A percentile compares a stretch with the other conserved stretches of the same genome.
Evolutionary conservation across 352 stramenopile genomes (phyloP).

Genomic region (Globisporangium takayamanum): DNA sequence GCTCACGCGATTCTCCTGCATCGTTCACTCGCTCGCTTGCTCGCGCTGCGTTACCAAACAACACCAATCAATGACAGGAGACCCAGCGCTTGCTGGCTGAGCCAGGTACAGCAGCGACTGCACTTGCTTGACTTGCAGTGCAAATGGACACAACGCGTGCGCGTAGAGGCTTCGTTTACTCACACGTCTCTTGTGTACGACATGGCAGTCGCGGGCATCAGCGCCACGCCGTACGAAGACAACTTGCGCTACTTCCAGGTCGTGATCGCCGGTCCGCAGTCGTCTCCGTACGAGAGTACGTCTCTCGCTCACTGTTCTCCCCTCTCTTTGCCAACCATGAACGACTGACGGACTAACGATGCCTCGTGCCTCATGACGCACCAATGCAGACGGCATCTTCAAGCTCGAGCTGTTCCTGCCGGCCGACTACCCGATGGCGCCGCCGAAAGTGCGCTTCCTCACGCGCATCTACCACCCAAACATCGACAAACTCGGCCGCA

Average conservation of each 20-base stretch:
- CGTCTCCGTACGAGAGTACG: slow-evolving; percentile 94
- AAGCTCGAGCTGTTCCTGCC: slow-evolving; percentile 97
- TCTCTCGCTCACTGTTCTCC: slow-evolving; percentile 10
- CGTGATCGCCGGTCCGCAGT: slow-evolving; percentile 93
- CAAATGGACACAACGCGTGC: too few species aligned
- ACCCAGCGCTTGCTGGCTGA: slow-evolving; percentile 94
- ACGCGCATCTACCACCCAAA: slow-evolving; percentile 99
- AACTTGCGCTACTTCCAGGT: slow-evolving; percentile 98
- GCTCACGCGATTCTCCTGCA: background rate
- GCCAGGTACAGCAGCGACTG: slow-evolving; percentile 43
- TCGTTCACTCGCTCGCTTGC: background rate
- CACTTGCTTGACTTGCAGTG: too few species aligned
- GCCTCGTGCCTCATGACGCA: background rate
- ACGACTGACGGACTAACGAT: too few species aligned
- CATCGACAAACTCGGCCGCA: slow-evolving; percentile 96
- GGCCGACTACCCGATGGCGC: slow-evolving; percentile 96
- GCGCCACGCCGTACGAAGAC: slow-evolving; percentile 94
- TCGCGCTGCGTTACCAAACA: too few species aligned
- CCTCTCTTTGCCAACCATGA: background rate
- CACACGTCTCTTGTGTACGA: too few species aligned
- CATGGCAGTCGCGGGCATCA: slow-evolving; percentile 89
- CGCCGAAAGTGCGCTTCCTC: slow-evolving; percentile 96
- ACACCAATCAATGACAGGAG: slow-evolving; percentile 47
- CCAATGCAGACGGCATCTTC: slow-evolving; percentile 82
- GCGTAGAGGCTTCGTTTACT: too few species aligned